Percentiles rank a stretch among this genome's conserved stretches.
phyloP scores from a whole-genome alignment of 257 asterid genomes.

The Solanum etuberosum region DNA sequence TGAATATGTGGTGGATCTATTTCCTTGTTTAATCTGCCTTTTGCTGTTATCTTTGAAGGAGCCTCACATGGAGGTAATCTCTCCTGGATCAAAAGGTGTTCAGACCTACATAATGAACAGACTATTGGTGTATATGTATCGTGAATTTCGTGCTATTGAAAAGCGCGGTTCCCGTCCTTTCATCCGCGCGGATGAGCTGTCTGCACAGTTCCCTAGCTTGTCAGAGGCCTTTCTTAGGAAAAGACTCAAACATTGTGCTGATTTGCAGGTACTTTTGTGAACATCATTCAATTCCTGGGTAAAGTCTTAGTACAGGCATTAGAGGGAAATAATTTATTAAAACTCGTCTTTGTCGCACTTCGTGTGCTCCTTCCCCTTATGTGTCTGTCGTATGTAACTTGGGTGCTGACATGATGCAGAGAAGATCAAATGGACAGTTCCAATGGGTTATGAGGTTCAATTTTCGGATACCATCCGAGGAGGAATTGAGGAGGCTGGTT shows the following conservation, averaged over 20 bases:
- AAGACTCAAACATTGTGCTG: slow-evolving; percentile 81
- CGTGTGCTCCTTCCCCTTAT: neutral
- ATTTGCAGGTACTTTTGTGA: slow-evolving; percentile 52
- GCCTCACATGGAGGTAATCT: slow-evolving; percentile 90
- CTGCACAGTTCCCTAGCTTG: slow-evolving; percentile 67
- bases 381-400: neutral
- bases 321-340: neutral
- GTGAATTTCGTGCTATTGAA: slow-evolving; percentile 77
- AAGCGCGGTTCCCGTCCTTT: slow-evolving; percentile 80
- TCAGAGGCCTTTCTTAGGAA: slow-evolving; percentile 76
- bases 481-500: slow-evolving; percentile 96
- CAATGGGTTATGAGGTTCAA: slow-evolving; percentile 79
- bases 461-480: slow-evolving; percentile 91
- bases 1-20: neutral
- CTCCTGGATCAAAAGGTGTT: slow-evolving; percentile 84
- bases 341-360: neutral
- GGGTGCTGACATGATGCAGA: slow-evolving; percentile 26
- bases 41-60: slow-evolving; percentile 39
- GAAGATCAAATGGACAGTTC: slow-evolving; percentile 60
- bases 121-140: slow-evolving; percentile 73
- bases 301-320: neutral
- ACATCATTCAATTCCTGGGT: neutral
- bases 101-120: slow-evolving; percentile 86
- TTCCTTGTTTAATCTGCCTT: slow-evolving; percentile 11
- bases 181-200: slow-evolving; percentile 71